Conservation (phyloP, 805 yeast genomes). For the Pichia phayaonensis region DNA sequence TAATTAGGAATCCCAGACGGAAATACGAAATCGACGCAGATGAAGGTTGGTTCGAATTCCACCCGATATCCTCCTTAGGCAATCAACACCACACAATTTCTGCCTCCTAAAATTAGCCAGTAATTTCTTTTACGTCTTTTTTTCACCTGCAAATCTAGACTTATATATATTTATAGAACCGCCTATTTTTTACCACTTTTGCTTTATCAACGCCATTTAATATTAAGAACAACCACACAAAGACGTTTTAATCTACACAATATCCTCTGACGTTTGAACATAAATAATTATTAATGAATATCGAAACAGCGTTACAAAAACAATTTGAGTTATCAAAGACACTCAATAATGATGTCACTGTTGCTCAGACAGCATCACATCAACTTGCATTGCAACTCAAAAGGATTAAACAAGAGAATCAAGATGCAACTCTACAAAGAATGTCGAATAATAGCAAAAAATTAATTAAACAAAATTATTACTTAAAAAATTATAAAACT, state of each 20-base stretch:
- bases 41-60: neutral
- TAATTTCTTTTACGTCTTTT: neutral
- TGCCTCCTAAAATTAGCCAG: neutral
- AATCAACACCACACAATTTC: neutral
- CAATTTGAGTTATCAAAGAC: conserved; percentile 20
- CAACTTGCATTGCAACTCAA: conserved; percentile 20
- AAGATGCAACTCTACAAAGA: conserved; percentile 21
- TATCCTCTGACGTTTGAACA: neutral
- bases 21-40: neutral
- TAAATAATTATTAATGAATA: conserved; percentile 1
- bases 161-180: too few relatives aligned
- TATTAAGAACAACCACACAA: too few relatives aligned
- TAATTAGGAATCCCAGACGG: neutral
- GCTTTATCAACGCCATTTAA: neutral
- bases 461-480: conserved; percentile 4
- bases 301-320: conserved; percentile 13
- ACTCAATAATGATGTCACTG: conserved; percentile 17
- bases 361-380: conserved; percentile 22
- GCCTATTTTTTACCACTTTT: too few relatives aligned
- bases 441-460: conserved; percentile 21
- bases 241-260: neutral
- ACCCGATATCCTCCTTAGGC: neutral
- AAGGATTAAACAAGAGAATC: conserved; percentile 21
- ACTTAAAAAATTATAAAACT: conserved; percentile 23
- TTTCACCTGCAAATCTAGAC: neutral